These are phyloP conservation scores for Pyricularia pennisetigena DNA, from an alignment of 2,329 filamentous ascomycete genomes.

Conservation along the genomic window DNA sequence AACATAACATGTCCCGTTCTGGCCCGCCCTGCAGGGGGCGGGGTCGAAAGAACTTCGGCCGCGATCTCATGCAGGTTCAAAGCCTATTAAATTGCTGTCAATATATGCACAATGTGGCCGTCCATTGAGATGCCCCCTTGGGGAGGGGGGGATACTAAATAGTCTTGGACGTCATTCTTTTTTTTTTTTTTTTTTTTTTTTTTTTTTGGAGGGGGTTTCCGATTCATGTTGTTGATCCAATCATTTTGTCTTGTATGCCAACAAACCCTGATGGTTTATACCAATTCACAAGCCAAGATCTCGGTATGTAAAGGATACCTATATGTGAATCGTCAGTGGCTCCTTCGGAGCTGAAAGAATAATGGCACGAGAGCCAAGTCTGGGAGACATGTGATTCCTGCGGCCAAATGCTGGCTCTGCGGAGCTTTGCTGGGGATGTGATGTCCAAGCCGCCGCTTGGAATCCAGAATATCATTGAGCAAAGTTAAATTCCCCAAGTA, in stretches of 20 bases:
- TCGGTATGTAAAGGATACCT: neutral
- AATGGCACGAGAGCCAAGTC: neutral
- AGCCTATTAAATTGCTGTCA: neutral
- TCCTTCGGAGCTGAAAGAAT: neutral
- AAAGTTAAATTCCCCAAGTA: too few relatives aligned
- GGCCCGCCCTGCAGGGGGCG: neutral
- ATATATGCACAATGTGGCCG: neutral
- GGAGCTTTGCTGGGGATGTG: neutral
- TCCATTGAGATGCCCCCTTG: neutral
- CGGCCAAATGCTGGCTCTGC: neutral
- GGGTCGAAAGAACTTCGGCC: neutral
- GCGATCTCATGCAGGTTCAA: neutral
- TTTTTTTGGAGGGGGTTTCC: neutral
- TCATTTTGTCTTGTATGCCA: neutral
- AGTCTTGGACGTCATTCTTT: neutral
- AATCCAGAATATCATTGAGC: too few relatives aligned
- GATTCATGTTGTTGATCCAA: neutral
- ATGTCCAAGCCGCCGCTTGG: neutral
- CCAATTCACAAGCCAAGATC: neutral
- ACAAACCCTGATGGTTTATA: neutral
- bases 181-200: too few relatives aligned
- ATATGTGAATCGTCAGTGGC: neutral
- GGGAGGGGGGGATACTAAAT: neutral
- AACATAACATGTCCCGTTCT: neutral
- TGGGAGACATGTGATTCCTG: neutral